Evolutionary conservation across 208 protist genomes (phyloP).

Genomic region (Acanthamoeba healyi): DNA sequence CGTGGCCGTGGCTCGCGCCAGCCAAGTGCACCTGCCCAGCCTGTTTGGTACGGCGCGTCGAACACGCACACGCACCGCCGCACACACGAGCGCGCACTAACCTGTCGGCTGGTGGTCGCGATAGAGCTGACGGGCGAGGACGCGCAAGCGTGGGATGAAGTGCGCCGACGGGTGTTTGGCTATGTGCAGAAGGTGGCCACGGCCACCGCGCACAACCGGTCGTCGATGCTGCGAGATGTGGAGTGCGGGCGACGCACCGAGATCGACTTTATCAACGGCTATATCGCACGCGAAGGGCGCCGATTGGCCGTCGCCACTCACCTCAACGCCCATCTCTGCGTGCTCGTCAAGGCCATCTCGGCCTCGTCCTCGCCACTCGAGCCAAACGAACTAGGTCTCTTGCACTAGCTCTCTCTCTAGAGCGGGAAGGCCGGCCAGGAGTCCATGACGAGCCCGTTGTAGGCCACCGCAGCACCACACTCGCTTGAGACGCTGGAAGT

Average conservation of each 20-base stretch:
- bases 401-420: no score
- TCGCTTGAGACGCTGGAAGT: not conserved
- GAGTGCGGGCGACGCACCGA: not conserved
- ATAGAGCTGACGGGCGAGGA: no score
- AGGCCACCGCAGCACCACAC: not conserved
- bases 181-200: not conserved
- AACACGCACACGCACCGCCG: no score
- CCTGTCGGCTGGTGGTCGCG: no score
- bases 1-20: not conserved
- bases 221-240: conserved; percentile 11
- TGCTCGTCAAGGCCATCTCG: not conserved
- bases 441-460: conserved; percentile 12
- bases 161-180: not conserved
- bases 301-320: not conserved
- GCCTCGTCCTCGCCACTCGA: not conserved
- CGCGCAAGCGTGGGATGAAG: not conserved
- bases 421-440: not conserved
- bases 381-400: no score
- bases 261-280: conserved; percentile 3
- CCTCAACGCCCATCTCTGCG: not conserved
- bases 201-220: not conserved
- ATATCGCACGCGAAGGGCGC: not conserved
- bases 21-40: not conserved
- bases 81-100: no score
- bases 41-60: no score